These are phyloP conservation scores for Trichoderma sp. DNA, from an alignment of 2,329 filamentous ascomycete genomes.

Conservation along the genomic window DNA sequence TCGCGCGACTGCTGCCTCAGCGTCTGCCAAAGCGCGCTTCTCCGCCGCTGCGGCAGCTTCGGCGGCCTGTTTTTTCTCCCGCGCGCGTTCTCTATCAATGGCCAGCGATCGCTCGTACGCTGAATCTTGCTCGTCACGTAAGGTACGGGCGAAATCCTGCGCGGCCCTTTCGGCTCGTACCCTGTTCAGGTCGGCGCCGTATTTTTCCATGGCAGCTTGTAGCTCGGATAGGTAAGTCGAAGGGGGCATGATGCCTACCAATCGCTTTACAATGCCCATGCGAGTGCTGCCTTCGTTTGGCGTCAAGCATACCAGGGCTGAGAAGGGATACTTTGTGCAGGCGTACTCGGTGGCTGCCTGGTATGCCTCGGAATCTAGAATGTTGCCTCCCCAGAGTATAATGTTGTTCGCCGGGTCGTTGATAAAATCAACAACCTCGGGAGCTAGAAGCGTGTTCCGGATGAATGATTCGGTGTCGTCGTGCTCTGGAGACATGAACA, in stretches of 20 bases:
- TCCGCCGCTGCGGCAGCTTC: constrained; percentile 68
- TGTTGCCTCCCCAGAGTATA: constrained; percentile 88
- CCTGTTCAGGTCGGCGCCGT: constrained; percentile 72
- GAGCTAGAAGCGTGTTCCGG: constrained; percentile 75
- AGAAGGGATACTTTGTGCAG: constrained; percentile 91
- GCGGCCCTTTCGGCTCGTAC: constrained; percentile 76
- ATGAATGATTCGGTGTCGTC: constrained; percentile 86
- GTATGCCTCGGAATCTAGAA: constrained; percentile 91
- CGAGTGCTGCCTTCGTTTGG: constrained; percentile 79
- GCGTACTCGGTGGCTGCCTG: constrained; percentile 85
- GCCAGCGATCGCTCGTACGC: constrained; percentile 93
- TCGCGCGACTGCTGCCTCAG: constrained; percentile 58
- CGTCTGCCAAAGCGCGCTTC: constrained; percentile 60
- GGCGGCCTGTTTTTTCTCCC: constrained; percentile 75
- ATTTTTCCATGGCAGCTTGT: constrained; percentile 70
- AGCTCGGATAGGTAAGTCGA: constrained; percentile 75
- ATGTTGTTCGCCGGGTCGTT: constrained; percentile 76
- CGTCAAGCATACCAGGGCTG: constrained; percentile 82
- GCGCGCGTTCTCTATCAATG: constrained; percentile 80
- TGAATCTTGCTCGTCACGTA: constrained; percentile 86
- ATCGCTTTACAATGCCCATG: constrained; percentile 85
- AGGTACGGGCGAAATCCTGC: constrained; percentile 75
- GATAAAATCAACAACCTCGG: constrained; percentile 73
- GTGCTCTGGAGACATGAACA: constrained; percentile 89
- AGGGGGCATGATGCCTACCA: constrained; percentile 71